phyloP scores from a whole-genome alignment of 2,329 filamentous ascomycete genomes.

The Leptosphaerulina australis region DNA sequence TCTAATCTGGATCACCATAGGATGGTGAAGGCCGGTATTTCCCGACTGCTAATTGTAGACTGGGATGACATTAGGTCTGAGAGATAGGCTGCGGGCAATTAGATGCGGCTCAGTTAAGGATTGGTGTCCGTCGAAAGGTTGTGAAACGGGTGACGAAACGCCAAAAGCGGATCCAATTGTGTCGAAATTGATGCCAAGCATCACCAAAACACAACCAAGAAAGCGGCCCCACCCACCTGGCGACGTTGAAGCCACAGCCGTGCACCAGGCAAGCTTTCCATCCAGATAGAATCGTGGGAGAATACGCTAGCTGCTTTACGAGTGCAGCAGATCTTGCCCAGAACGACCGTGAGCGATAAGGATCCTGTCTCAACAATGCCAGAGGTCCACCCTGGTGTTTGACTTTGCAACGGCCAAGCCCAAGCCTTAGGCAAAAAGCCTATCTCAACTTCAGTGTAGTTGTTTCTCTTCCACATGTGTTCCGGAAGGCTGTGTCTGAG shows the following conservation, averaged over 20 bases:
- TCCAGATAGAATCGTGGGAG: slow-evolving; percentile 21
- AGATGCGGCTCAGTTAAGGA: slow-evolving; percentile 35
- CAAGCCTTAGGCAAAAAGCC: slow-evolving; percentile 33
- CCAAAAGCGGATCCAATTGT: slow-evolving; percentile 38
- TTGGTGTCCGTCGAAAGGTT: slow-evolving; percentile 30
- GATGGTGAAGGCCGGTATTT: slow-evolving; percentile 23
- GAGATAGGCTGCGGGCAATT: slow-evolving; percentile 28
- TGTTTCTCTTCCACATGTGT: slow-evolving; percentile 1
- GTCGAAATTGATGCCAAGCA: slow-evolving; percentile 40
- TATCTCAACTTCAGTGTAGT: slow-evolving; percentile 25
- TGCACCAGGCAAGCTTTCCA: slow-evolving; percentile 23
- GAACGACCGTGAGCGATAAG: slow-evolving; percentile 19
- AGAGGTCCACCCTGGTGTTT: slow-evolving; percentile 30
- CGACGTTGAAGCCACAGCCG: slow-evolving; percentile 33
- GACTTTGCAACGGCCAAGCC: slow-evolving; percentile 26
- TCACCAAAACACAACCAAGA: slow-evolving; percentile 35
- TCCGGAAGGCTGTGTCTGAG: slow-evolving; percentile 7
- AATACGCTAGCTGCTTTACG: slow-evolving; percentile 22
- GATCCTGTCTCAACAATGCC: slow-evolving; percentile 28
- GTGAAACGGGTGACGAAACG: slow-evolving; percentile 46
- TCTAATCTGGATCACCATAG: slow-evolving; percentile 14
- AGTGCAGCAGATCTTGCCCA: slow-evolving; percentile 22
- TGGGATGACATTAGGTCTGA: slow-evolving; percentile 23
- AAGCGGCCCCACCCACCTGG: slow-evolving; percentile 33
- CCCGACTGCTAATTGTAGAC: slow-evolving; percentile 20